Evolutionary conservation across 2,329 filamentous ascomycete species (phyloP).

Genomic region (Esteya vermicola): DNA sequence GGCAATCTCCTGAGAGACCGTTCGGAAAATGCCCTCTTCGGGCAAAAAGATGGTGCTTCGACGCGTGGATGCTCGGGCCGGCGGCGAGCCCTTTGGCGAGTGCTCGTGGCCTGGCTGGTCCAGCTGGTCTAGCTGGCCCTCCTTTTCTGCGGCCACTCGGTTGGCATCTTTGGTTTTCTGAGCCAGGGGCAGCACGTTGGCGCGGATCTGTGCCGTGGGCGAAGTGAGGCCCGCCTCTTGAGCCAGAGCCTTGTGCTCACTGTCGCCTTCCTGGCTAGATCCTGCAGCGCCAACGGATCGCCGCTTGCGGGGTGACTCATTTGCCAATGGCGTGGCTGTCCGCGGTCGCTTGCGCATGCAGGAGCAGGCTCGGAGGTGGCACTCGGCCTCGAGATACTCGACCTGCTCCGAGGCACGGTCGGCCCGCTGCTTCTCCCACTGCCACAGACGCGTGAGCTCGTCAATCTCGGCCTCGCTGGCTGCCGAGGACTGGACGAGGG

Average conservation of each 20-base stretch:
- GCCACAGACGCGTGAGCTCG: constrained; percentile 34
- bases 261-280: constrained; percentile 19
- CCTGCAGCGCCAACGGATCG: constrained; percentile 13
- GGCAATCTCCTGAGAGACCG: constrained; percentile 39
- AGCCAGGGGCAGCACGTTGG: constrained; percentile 17
- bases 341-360: constrained; percentile 32
- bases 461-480: constrained; percentile 45
- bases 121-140: too few species aligned
- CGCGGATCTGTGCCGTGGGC: constrained; percentile 11
- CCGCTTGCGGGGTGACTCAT: constrained; percentile 22
- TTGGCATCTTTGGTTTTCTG: constrained; percentile 7
- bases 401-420: constrained; percentile 58
- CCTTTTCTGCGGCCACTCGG: background rate
- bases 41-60: constrained; percentile 45
- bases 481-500: constrained; percentile 39
- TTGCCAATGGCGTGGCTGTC: constrained; percentile 16
- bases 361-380: constrained; percentile 51
- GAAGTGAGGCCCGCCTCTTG: background rate
- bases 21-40: constrained; percentile 48
- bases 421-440: constrained; percentile 47
- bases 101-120: too few species aligned
- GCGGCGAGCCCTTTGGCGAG: too few species aligned
- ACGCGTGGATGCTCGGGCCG: constrained; percentile 14
- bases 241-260: constrained; percentile 21
- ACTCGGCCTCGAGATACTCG: constrained; percentile 65